Evolutionary conservation across 2,329 filamentous ascomycete genomes (phyloP).

Genomic region (Scedosporium boydii): DNA sequence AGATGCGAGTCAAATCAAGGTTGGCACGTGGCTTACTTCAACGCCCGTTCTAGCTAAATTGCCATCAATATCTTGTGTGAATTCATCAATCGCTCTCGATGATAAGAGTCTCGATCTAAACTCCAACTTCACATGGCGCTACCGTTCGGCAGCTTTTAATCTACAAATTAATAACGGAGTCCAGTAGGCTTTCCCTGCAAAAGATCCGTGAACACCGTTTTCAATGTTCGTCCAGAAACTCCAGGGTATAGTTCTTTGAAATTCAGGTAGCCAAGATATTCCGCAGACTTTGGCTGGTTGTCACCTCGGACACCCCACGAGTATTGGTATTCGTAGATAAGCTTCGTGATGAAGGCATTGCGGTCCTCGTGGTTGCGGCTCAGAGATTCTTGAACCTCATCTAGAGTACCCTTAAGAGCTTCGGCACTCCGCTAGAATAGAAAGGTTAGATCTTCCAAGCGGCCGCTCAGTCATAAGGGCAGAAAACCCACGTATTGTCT

Average conservation of each 20-base stretch:
- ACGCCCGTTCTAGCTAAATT: no score
- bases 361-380: background rate
- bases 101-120: no score
- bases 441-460: background rate
- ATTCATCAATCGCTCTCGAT: no score
- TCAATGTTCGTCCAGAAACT: background rate
- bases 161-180: background rate
- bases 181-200: background rate
- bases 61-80: no score
- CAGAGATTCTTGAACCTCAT: background rate
- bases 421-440: background rate
- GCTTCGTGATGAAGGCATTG: background rate
- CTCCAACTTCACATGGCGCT: no score
- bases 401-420: background rate
- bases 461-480: background rate
- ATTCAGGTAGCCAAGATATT: slow-evolving; percentile 44
- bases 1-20: no score
- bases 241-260: slow-evolving; percentile 46
- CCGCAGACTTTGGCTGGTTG: slow-evolving; percentile 41
- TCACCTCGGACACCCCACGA: slow-evolving; percentile 40
- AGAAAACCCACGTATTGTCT: slow-evolving; percentile 8
- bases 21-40: no score
- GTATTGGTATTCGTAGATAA: slow-evolving; percentile 27
- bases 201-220: background rate
- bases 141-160: no score